These are phyloP conservation scores for Gracilaria gracilis DNA, from an alignment of 23 red algal genomes.

Conservation along the genomic window DNA sequence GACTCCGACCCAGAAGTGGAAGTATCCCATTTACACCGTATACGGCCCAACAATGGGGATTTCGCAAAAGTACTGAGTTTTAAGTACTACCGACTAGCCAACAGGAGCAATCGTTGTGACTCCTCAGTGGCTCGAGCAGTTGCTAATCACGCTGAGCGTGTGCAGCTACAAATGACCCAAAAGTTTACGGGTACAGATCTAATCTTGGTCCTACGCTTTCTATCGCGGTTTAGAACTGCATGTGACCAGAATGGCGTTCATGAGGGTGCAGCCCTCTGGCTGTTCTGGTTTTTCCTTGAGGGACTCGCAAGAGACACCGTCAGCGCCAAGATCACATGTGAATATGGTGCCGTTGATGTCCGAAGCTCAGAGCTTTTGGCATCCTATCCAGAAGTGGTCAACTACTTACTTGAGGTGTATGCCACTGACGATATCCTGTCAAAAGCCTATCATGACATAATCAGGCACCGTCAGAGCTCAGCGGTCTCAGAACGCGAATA, in stretches of 20 bases:
- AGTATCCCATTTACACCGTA: too few species aligned
- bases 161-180: not conserved
- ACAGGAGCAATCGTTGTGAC: not conserved
- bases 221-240: not conserved
- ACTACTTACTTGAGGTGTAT: not conserved
- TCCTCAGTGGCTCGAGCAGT: not conserved
- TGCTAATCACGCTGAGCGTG: not conserved
- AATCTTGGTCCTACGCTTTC: too few species aligned
- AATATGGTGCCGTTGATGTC: too few species aligned
- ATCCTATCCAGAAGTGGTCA: conserved; percentile 2
- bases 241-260: conserved; percentile 17
- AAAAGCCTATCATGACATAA: not conserved
- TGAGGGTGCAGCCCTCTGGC: not conserved
- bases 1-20: too few species aligned
- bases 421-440: not conserved
- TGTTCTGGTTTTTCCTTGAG: conserved; percentile 11
- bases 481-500: not conserved
- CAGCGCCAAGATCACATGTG: too few species aligned
- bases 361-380: too few species aligned
- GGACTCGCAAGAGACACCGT: not conserved
- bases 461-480: not conserved
- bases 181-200: conserved; percentile 4
- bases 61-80: too few species aligned
- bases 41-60: too few species aligned
- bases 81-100: not conserved